phyloP scores from a whole-genome alignment of 495 filamentous ascomycete species.

The Daldinia childiae region DNA sequence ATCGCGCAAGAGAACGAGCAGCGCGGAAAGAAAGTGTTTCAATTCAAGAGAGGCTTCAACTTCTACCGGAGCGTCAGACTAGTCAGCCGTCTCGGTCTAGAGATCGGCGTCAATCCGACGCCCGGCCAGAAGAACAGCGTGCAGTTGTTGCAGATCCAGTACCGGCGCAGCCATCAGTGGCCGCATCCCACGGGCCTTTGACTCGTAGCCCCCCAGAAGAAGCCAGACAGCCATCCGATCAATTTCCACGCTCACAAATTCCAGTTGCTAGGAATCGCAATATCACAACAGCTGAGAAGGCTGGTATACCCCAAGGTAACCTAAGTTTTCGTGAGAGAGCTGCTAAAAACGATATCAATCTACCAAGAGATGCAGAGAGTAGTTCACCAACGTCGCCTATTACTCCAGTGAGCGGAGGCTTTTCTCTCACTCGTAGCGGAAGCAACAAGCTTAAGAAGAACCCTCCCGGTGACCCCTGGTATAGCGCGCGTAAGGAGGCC shows the following conservation, averaged over 20 bases:
- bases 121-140: conserved; percentile 17
- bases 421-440: conserved; percentile 50
- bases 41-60: conserved; percentile 34
- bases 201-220: conserved; percentile 52
- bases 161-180: conserved; percentile 28
- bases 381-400: conserved; percentile 37
- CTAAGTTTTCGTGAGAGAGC: conserved; percentile 62
- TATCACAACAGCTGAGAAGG: conserved; percentile 29
- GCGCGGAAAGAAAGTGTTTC: conserved; percentile 47
- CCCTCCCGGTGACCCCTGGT: conserved; percentile 54
- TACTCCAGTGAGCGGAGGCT: conserved; percentile 40
- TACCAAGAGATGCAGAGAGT: conserved; percentile 41
- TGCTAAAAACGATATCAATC: conserved; percentile 49
- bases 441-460: conserved; percentile 62
- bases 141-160: conserved; percentile 27
- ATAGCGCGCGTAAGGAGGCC: conserved; percentile 44
- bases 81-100: conserved; percentile 36
- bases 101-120: conserved; percentile 24
- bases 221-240: conserved; percentile 38
- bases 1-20: conserved; percentile 63
- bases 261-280: conserved; percentile 45
- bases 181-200: conserved; percentile 43
- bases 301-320: conserved; percentile 55
- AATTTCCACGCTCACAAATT: conserved; percentile 42
- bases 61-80: conserved; percentile 18